Conservation (phyloP, 345 rosid species). For the Lumnitzera racemosa region DNA sequence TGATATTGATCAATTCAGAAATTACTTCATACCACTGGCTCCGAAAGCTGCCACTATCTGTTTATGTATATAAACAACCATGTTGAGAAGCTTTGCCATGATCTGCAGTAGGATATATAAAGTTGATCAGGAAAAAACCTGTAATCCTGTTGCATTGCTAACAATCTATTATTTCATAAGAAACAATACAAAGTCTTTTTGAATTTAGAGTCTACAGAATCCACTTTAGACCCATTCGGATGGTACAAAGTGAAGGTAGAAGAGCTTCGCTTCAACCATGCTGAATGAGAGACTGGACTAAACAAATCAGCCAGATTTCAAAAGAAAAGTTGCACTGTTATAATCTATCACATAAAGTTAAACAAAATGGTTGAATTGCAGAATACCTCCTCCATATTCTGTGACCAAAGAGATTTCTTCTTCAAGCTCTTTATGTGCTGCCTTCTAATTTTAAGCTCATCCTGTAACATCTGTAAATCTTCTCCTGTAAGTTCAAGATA, state of each 20-base stretch:
- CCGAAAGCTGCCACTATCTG: slow-evolving; percentile 67
- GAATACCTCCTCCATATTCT: slow-evolving; percentile 70
- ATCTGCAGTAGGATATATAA: slow-evolving; percentile 28
- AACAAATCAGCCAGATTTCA: too few species aligned
- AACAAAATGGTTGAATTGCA: slow-evolving; percentile 8
- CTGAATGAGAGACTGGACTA: too few species aligned
- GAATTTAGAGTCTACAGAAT: too few species aligned
- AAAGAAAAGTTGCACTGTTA: not conserved
- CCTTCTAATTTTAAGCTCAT: slow-evolving; percentile 65
- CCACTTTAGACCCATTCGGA: too few species aligned
- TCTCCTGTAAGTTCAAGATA: slow-evolving; percentile 46
- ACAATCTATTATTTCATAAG: too few species aligned
- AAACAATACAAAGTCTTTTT: too few species aligned
- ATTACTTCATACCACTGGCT: slow-evolving; percentile 34
- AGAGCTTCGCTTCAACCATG: too few species aligned
- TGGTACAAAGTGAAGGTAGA: too few species aligned
- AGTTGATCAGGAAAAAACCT: too few species aligned
- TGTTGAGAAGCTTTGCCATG: slow-evolving; percentile 62
- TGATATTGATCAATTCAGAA: not conserved
- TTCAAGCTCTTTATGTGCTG: slow-evolving; percentile 64
- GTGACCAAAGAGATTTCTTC: slow-evolving; percentile 92
- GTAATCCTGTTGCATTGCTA: too few species aligned
- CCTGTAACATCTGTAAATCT: slow-evolving; percentile 43
- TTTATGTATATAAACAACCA: slow-evolving; percentile 54
- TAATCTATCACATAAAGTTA: not conserved